A percentile compares a stretch with the other conserved stretches of the same genome.
Conservation (phyloP, 2,329 filamentous ascomycete species). For the Onygenales sp. region DNA sequence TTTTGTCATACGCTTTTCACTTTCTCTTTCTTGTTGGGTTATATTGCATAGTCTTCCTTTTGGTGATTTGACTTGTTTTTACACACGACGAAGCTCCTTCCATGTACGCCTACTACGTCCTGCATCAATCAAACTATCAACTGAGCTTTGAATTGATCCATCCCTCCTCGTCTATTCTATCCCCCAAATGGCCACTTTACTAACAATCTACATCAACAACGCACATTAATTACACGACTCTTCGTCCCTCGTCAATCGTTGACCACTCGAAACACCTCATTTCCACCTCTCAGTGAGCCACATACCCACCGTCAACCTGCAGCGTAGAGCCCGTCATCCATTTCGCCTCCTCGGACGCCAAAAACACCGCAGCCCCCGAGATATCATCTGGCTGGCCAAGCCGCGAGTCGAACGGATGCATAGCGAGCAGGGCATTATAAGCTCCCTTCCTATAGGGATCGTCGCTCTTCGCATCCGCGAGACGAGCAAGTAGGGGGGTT, state of each 20-base stretch:
- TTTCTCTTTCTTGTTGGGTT: neutral
- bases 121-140: no score
- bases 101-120: no score
- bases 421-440: constrained; percentile 7
- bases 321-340: constrained; percentile 39
- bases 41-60: neutral
- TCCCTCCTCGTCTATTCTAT: no score
- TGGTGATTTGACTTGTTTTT: no score
- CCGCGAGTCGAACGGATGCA: constrained; percentile 19
- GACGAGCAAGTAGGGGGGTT: constrained; percentile 17
- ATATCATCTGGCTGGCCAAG: constrained; percentile 25
- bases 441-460: constrained; percentile 8
- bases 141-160: no score
- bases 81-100: no score
- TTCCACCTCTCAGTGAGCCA: constrained; percentile 9
- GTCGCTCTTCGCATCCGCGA: constrained; percentile 5
- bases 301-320: constrained; percentile 39
- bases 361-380: constrained; percentile 33
- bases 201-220: no score
- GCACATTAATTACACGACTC: no score
- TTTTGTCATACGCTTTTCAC: constrained; percentile 5
- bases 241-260: neutral
- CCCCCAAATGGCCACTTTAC: no score
- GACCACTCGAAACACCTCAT: neutral
- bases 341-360: constrained; percentile 38